Base-by-base conservation (phyloP, 164 flowering plant genomes). In the Cinnamomum micranthum region DNA sequence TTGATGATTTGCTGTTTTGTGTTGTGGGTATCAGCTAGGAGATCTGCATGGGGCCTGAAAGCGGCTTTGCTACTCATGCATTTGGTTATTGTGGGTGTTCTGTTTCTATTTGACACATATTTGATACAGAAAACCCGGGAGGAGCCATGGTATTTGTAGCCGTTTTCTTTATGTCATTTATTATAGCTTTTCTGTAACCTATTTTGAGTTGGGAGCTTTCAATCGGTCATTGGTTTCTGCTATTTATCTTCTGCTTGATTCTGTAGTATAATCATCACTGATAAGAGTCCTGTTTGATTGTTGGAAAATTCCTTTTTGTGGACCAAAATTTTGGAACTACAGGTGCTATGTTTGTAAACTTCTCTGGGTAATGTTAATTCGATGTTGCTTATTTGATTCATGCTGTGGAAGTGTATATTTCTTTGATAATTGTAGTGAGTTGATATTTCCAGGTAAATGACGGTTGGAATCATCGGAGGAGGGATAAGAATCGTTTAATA, bases 21-120 rank as follows among this genome's bases (percentile, higher is more conserved):
- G 47, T 70, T 6, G 64, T n/a, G 1, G 69, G 6, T 84, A 82
- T 74, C 86, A 95, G 99, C 73, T 68, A 86, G 89, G 80, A 87
- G 98, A 83, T 84, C 97, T 58, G 79, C 94, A 19, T 71, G 85
- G 80, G 84, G 87, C 23, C 75, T 91, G 82, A 92, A 87, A 77
- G 79, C 80, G 28, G 87, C 93, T 24, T 73, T 95, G 86, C 90
- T 95, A 76, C 31, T 68, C 76, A 79, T 95, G 69, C 98, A 95
- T 82, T 69, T 93, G 63, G 69, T 91, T 11, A 91, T 77, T 70
- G 86, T 71, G 25, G 98, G 94, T n/a, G 82, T 83, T 76, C 77
- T 92, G 28, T 90, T 92, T 75, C 77, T 90, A 6, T 81, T 92
- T 58, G 89, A 91, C 76, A 68, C 50, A 47, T 87, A 86, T 76